Evolutionary conservation across 441 rosid species (phyloP), one percentile per base, ranked within the genome.

Genomic region (Erysimum cheiri): DNA sequence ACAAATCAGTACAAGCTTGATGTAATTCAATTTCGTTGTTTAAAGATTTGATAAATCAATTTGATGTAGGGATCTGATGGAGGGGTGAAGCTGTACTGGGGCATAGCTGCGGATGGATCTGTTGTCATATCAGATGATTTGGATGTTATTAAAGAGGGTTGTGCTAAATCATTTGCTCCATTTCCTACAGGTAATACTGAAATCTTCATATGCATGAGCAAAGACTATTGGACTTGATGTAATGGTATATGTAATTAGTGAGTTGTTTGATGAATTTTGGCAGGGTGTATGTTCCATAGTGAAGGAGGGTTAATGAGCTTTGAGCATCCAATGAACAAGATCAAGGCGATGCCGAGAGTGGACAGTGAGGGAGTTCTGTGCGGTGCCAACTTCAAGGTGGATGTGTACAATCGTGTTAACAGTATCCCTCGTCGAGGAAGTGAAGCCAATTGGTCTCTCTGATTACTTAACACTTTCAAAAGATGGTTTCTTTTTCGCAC

Each of bases 211-310:
- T 11, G 10, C 44, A 19, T 65, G 2, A 12, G 32, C 41, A 57
- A 47, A 40, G 47, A 19, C 54, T 54, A 19, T 19, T 17, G n/a
- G 1, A 28, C 3, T 39, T 49, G 47, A 5, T 12, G 9, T 15
- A 10, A 31, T 50, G 24, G 4, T 24, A 14, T 7, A n/a, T 60
- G 64, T 13, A 26, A 24, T 24, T 17, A 33, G 24, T 53, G 19
- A 7, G 9, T 4, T 29, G 7, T 52, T 50, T 56, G 31, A 22
- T 61, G 15, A 6, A 2, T n/a, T 4, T 48, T 74, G 63, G 71
- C 80, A 60, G 99, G 98, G n/a, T 94, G 93, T n/a, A 90, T 88
- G 98, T 87, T 88, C 79, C 88, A 94, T 61, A 90, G 88, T 5
- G 93, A 81, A 41, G 88, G 78, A 72, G 99, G 99, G 33, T 68